Conservation (phyloP, 495 filamentous ascomycete genomes). For the Umbilicaria muhlenbergii region DNA sequence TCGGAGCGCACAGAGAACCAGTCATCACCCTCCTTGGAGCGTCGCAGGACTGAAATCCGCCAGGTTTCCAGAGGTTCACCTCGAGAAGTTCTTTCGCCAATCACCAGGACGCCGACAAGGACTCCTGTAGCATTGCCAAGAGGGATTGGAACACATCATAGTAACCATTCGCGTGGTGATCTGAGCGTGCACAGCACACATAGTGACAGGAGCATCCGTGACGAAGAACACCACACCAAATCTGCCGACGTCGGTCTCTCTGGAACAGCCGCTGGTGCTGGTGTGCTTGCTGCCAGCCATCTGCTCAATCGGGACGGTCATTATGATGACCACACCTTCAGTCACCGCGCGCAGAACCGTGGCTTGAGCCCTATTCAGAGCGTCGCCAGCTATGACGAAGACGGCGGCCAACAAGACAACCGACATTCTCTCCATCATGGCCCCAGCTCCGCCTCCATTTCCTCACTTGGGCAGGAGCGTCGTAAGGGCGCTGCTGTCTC, state of each 20-base stretch:
- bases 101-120: conserved; percentile 35
- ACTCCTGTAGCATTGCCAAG: conserved; percentile 33
- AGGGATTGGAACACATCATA: conserved; percentile 38
- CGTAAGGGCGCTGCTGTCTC: conserved; percentile 28
- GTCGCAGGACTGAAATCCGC: conserved; percentile 28
- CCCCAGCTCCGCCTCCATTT: conserved; percentile 30
- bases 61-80: conserved; percentile 41
- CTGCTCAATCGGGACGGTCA: conserved; percentile 25
- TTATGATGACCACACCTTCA: conserved; percentile 26
- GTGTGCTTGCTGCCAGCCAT: conserved; percentile 28
- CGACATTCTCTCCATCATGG: conserved; percentile 30
- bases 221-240: conserved; percentile 24
- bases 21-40: conserved; percentile 14
- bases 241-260: conserved; percentile 27
- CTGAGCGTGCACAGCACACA: conserved; percentile 30
- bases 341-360: conserved; percentile 40
- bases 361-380: conserved; percentile 78
- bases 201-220: conserved; percentile 33
- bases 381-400: conserved; percentile 56
- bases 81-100: conserved; percentile 33
- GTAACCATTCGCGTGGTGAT: conserved; percentile 41
- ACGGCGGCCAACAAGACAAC: conserved; percentile 31
- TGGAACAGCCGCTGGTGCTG: conserved; percentile 26
- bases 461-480: conserved; percentile 19
- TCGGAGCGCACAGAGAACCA: conserved; percentile 65